Percentiles rank a stretch among this genome's conserved stretches.
Evolutionary conservation across 805 yeast species (phyloP).

Genomic region (Yamadazyma sp.): DNA sequence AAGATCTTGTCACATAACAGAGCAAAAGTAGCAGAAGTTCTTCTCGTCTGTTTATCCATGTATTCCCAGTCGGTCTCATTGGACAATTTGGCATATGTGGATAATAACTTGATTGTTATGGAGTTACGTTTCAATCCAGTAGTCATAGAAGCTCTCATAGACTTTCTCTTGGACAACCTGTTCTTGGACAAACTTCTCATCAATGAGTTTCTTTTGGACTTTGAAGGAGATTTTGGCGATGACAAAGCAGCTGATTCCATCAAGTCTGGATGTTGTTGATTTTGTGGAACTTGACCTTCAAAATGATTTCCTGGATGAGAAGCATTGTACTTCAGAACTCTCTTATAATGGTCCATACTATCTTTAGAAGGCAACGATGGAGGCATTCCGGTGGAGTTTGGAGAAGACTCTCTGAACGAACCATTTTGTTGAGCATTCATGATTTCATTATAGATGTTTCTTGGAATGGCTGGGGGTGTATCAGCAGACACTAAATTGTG

Average conservation of each 20-base stretch:
- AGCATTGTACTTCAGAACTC: conserved; percentile 13
- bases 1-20: conserved; percentile 74
- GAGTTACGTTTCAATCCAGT: conserved; percentile 62
- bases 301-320: conserved; percentile 10
- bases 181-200: conserved; percentile 28
- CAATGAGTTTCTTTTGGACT: conserved; percentile 29
- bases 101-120: conserved; percentile 65
- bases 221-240: conserved; percentile 15
- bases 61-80: conserved; percentile 66
- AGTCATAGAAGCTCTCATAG: conserved; percentile 40
- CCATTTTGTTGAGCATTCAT: conserved; percentile 31
- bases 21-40: conserved; percentile 79
- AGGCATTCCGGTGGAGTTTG: conserved; percentile 27
- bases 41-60: conserved; percentile 68
- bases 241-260: conserved; percentile 29
- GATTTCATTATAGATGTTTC: conserved; percentile 45
- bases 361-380: conserved; percentile 46
- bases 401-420: conserved; percentile 9
- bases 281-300: too few species aligned
- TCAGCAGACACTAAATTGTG: conserved; percentile 3
- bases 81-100: conserved; percentile 71
- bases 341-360: conserved; percentile 18
- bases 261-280: conserved; percentile 16
- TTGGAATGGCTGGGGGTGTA: conserved; percentile 32
- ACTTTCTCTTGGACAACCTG: conserved; percentile 34